Evolutionary conservation across 2,329 filamentous ascomycete species (phyloP), one percentile per base, ranked within the genome.

Genomic region (Emergomyces orientalis): DNA sequence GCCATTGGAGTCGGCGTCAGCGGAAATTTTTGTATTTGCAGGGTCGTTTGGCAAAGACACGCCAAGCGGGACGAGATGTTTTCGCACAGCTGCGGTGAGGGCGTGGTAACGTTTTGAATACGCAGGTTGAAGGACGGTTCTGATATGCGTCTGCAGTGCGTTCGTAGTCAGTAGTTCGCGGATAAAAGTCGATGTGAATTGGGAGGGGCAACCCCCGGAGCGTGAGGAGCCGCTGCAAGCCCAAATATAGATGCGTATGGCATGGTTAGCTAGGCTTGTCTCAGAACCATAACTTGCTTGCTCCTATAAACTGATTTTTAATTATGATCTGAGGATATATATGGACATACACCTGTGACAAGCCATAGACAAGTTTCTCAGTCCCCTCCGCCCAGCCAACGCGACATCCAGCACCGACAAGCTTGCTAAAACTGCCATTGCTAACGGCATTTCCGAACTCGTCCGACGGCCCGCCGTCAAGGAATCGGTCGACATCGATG

Each of bases 391-490:
- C 84, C 92, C 92, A 97, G n/a, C 93, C 93, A 0, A 89, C 92
- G 14, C 93, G 82, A 59, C 89, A 76, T 0, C 93, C 94, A 0
- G 93, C 91, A 0, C 86, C 91, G 34, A 86, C 82, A 45, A 97
- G 86, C 74, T 99, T 99, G 72, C 86, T 90, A 74, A 97, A 97
- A 7, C 88, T 91, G 27, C 89, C 91, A 72, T 97, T 97, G 69
- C 88, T 92, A 43, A 92, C 80, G 11, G 86, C 83, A 73, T 97
- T 87, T 13, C 93, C 91, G 72, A 93, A 96, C 52, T 80, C 80
- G 73, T 85, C 81, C 3, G 78, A 78, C 66, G 74, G 83, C 45
- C 82, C 81, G 0, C 83, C 84, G 27, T 87, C 85, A 9, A 92
- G 78, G 25, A 82, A 80, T 8, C 84, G 78, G 73, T 96, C 91